A percentile compares a stretch with the other conserved stretches of the same genome.
phyloP scores from a whole-genome alignment of 306 rosid species.

The Medicago lupulina region DNA sequence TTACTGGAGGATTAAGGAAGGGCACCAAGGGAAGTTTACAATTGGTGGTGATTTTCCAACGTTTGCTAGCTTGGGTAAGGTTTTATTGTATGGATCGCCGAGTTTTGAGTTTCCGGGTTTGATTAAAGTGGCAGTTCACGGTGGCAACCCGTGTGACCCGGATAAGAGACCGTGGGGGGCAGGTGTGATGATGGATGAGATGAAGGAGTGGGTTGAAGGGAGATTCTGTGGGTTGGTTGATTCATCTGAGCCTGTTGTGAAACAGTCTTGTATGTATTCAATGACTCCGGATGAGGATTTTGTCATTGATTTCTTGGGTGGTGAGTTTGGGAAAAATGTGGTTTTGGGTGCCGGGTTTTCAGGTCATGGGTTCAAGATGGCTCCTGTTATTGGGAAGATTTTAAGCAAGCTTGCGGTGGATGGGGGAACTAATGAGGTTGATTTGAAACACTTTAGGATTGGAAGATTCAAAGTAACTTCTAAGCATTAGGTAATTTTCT shows the following conservation, averaged over 20 bases:
- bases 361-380: constrained; percentile 96
- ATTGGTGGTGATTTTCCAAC: constrained; percentile 72
- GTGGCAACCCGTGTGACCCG: constrained; percentile 72
- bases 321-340: constrained; percentile 70
- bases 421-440: constrained; percentile 67
- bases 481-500: neutral
- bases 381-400: constrained; percentile 73
- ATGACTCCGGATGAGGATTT: constrained; percentile 86
- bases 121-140: constrained; percentile 76
- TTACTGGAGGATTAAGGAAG: constrained; percentile 84
- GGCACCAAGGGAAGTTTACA: constrained; percentile 50
- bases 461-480: constrained; percentile 49
- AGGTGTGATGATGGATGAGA: constrained; percentile 34
- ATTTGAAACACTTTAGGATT: constrained; percentile 60
- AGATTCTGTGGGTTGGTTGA: constrained; percentile 66
- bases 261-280: constrained; percentile 78
- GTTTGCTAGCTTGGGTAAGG: constrained; percentile 53
- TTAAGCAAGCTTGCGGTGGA: constrained; percentile 61
- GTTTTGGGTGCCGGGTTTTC: constrained; percentile 90
- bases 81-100: constrained; percentile 72
- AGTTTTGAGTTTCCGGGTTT: constrained; percentile 82
- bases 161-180: constrained; percentile 79
- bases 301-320: constrained; percentile 83
- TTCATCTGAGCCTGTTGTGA: constrained; percentile 57
- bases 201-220: constrained; percentile 66